phyloP scores from a whole-genome alignment of 202 grass and related monocot species.

The Brachypodium distachyon region DNA sequence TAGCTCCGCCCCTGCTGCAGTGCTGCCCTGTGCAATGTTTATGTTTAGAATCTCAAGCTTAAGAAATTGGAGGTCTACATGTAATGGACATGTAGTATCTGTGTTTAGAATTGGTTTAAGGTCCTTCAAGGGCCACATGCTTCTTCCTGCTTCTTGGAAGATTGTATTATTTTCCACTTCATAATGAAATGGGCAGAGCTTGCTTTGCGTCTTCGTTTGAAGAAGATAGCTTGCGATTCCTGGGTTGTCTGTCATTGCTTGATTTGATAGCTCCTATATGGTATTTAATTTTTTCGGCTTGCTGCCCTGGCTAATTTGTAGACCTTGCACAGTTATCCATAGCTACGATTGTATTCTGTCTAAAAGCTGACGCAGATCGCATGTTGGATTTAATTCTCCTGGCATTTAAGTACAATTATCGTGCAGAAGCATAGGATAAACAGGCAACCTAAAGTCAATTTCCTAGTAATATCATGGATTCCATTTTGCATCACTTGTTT shows the following conservation, averaged over 20 bases:
- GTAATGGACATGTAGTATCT: background rate
- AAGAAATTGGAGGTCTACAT: background rate
- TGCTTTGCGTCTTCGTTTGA: background rate
- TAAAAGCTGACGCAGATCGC: background rate
- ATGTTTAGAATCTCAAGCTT: background rate
- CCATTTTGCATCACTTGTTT: background rate
- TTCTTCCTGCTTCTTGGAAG: background rate
- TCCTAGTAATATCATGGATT: background rate
- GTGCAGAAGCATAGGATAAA: background rate
- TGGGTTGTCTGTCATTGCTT: background rate
- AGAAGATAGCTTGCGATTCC: background rate
- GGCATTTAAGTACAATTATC: background rate
- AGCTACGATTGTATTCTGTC: background rate
- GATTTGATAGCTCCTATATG: background rate
- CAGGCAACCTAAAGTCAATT: background rate
- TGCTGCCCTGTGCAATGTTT: too few relatives aligned
- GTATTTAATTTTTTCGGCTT: background rate
- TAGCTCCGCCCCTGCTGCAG: too few relatives aligned
- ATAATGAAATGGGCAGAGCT: background rate
- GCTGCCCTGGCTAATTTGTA: background rate
- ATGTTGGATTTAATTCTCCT: background rate
- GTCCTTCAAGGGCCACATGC: background rate
- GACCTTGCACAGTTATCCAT: background rate
- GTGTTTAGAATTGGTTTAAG: background rate
- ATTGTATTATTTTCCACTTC: background rate